Conservation (phyloP, 108 stramenopile species). For the Schizochytrium sp. region DNA sequence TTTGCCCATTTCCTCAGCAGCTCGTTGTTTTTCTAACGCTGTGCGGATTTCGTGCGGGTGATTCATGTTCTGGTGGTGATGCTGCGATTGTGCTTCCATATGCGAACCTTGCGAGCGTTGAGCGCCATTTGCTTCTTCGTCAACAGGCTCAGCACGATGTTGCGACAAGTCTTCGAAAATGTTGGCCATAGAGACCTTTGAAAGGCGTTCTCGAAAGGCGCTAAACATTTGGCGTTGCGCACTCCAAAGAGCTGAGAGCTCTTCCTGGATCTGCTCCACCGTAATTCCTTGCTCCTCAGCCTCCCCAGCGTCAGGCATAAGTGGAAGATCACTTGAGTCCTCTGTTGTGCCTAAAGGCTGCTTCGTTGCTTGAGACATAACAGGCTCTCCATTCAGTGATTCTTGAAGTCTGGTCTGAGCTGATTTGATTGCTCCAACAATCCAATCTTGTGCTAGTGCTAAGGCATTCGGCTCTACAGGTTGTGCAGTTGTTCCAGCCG, state of each 20-base stretch:
- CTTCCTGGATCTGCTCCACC: background rate
- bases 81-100: background rate
- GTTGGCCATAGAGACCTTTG: background rate
- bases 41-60: background rate
- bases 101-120: background rate
- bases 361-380: background rate
- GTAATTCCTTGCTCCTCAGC: background rate
- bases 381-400: background rate
- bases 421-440: background rate
- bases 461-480: background rate
- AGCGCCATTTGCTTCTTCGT: background rate
- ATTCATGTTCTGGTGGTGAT: background rate
- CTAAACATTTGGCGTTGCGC: conserved; percentile 11
- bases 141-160: conserved; percentile 1
- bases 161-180: background rate
- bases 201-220: background rate
- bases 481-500: background rate
- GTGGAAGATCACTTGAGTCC: background rate
- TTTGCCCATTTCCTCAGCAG: background rate
- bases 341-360: background rate
- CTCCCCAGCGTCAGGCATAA: background rate
- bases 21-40: background rate
- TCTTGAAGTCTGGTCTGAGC: background rate
- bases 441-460: background rate
- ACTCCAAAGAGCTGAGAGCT: conserved; percentile 11